Evolutionary conservation across 2,329 filamentous ascomycete genomes (phyloP), one percentile per base, ranked within the genome.

Genomic region (Neofusicoccum parvum): DNA sequence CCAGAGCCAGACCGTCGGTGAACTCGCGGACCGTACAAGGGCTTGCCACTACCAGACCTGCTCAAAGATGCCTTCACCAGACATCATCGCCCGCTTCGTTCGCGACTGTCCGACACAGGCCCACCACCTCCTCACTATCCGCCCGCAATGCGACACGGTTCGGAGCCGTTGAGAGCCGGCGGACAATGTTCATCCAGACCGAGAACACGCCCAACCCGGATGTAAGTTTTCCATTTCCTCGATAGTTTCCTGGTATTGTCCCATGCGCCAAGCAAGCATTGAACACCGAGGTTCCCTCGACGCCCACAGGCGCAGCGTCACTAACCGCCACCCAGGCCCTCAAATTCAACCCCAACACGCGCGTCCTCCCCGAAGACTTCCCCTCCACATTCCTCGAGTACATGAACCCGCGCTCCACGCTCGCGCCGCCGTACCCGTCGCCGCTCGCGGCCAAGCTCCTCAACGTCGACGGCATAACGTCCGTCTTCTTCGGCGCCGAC

Each of bases 111-210:
- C 74, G 71, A 60, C 73, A 71, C 64, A 74, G 75, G 67, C 74
- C 75, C 7, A 69, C 67, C 58, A 48, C 68, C n/a, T 71, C 72
- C 64, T 62, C 67, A 71, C 75, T 73, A 71, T 68, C 41, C 27
- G 70, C 68, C 3, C 49, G 20, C 23, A 41, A 41, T 63, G 58
- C 65, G 41, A 32, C 50, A 27, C 48, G 58, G 12, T 43, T 50
- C 36, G 48, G 65, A 4, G 39, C 50, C 34, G 41, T 43, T 23
- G 41, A 63, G 50, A 63, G 70, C 37, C 72, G 74, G 56, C 89
- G 94, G 69, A 93, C 88, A 27, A 96, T 99, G 79, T 99, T 98
- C 83, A 99, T 99, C 75, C 95, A 99, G 81, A 98, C 94, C 5
- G 94, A 98, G 76, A 87, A 86, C 70, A 99, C 95, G 1, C 95